Evolutionary conservation across 768 basidiomycete genomes (phyloP).

Genomic region (Hortiboletus campestris): DNA sequence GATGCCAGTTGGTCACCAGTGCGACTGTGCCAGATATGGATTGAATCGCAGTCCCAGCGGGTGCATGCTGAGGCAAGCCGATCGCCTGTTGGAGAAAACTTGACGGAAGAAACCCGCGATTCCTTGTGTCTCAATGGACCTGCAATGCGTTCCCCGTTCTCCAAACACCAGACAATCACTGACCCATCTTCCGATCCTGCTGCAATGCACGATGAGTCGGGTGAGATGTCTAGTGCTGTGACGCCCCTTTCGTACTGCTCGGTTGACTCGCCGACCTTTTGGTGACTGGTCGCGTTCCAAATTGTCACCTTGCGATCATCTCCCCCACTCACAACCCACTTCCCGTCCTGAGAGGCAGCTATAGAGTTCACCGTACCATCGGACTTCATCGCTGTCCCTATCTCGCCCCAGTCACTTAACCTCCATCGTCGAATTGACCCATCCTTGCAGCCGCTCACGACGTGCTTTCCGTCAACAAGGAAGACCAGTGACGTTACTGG

Average conservation of each 20-base stretch:
- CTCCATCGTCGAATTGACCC: conserved; percentile 10
- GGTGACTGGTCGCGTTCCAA: conserved; percentile 1
- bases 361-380: background rate
- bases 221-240: conserved; percentile 6
- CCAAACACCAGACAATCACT: background rate
- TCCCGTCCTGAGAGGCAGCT: conserved; percentile 6
- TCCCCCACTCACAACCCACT: conserved; percentile 7
- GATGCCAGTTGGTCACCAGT: conserved; percentile 7
- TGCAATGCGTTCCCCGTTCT: background rate
- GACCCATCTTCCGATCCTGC: conserved; percentile 3
- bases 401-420: background rate
- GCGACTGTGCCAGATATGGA: conserved; percentile 5
- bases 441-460: conserved; percentile 3
- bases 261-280: background rate
- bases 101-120: background rate
- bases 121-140: background rate
- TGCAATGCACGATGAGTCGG: background rate
- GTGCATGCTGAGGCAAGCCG: conserved; percentile 7
- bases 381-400: background rate
- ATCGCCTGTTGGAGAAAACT: conserved; percentile 5
- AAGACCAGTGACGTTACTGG: conserved; percentile 5
- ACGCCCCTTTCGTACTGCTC: background rate
- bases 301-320: background rate
- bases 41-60: background rate
- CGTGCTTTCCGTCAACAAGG: conserved; percentile 3